Evolutionary conservation across 106 monocot genomes (phyloP), one percentile per base, ranked within the genome.

Genomic region (Hemerocallis citrina): DNA sequence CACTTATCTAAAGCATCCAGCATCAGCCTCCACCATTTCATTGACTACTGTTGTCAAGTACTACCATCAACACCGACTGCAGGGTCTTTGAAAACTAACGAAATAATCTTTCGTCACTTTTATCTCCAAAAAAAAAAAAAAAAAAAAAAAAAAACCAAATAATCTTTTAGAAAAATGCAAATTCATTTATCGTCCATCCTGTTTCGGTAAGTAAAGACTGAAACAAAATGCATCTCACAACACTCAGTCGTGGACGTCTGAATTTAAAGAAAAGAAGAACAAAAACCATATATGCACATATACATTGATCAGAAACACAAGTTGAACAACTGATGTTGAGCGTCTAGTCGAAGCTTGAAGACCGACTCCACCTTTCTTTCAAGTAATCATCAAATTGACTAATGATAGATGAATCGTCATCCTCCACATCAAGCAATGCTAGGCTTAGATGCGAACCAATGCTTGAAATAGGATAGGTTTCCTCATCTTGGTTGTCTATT

Each of bases 391-490:
- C 85, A 31, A 79, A 41, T 19, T 74, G 69, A 79, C 85, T 93
- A 9, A 63, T 45, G 20, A 75, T 22, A 1, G 93, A 89, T 30
- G 71, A 68, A 41, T 64, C 64, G 28, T 82, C 85, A 22, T 89
- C 89, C n/a, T 89, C 89, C 11, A 85, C 67, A 55, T 89, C 93
- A 14, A 77, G 82, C 57, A 89, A 63, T 13, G 93, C 85, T 24
- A 88, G 72, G 19, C 85, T 72, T 64, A 89, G 25, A 62, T 85
- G 93, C 3, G 89, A 85, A 4, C 77, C 77, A 4, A 93, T 56
- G 51, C 68, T 80, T 11, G 79, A 70, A 23, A 34, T 34, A 17
- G 85, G 73, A 57, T 80, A 89, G 0, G 72, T 64, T 64, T 88
- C 88, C 24, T 89, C 85, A 52, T 89, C 93, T 13, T 77, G 65